Evolutionary conservation across 2,329 filamentous ascomycete genomes (phyloP).

Genomic region (Penicillium crustosum): DNA sequence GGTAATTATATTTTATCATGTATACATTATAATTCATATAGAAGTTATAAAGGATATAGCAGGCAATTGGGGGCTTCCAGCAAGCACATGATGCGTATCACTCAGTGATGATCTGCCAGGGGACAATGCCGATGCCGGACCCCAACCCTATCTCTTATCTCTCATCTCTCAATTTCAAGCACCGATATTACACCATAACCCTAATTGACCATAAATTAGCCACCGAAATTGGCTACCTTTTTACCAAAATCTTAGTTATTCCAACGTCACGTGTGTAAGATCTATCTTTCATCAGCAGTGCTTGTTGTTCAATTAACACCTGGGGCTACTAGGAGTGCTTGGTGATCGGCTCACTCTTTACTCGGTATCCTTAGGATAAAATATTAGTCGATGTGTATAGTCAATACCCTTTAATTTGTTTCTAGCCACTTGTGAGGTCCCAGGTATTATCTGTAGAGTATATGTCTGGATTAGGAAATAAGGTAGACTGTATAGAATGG

Average conservation of each 20-base stretch:
- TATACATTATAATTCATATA: not conserved
- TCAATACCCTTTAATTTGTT: not conserved
- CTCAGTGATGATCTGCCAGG: not conserved
- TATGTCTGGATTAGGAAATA: not conserved
- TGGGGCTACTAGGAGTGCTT: not conserved
- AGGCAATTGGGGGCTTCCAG: not conserved
- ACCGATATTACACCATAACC: not conserved
- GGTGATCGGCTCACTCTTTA: slow-evolving; percentile 8
- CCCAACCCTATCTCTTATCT: slow-evolving; percentile 4
- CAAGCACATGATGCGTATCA: not conserved
- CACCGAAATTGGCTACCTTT: not conserved
- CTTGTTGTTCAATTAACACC: not conserved
- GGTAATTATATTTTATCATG: not conserved
- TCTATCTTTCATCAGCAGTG: not conserved
- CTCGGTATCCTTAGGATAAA: not conserved
- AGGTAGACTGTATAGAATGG: not conserved
- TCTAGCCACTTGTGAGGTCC: not conserved
- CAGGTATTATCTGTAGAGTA: not conserved
- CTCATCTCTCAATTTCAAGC: not conserved
- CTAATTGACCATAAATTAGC: not conserved
- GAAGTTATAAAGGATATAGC: not conserved
- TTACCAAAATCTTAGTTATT: not conserved
- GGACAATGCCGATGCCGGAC: slow-evolving; percentile 10
- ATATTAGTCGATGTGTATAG: not conserved
- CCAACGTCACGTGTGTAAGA: not conserved